A percentile compares a stretch with the other conserved stretches of the same genome.
Conservation (phyloP, 139 green algal genomes). For the Chlorella sp. region DNA sequence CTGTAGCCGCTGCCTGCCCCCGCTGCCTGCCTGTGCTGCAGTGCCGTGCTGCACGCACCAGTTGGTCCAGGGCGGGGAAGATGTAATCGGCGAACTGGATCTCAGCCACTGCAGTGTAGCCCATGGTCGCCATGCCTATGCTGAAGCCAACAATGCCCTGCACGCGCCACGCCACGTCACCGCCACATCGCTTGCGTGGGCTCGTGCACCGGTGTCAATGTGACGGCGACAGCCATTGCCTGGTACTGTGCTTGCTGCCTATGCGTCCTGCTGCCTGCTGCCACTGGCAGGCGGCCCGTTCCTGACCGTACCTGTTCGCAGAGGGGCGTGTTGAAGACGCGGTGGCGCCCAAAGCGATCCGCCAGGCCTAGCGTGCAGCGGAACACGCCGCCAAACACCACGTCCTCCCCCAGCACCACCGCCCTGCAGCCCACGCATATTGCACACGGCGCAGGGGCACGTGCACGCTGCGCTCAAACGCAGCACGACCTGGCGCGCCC, state of each 20-base stretch:
- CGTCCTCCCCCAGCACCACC: neutral
- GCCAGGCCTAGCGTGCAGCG: neutral
- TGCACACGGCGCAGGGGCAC: neutral
- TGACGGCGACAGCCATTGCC: neutral
- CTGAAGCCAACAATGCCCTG: constrained; percentile 89
- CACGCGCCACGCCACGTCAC: neutral
- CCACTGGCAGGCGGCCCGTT: neutral
- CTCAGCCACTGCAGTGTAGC: constrained; percentile 73
- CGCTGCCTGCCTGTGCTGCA: too few species aligned
- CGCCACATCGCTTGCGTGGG: neutral
- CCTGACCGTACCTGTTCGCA: constrained; percentile 63
- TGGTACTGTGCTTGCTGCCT: neutral
- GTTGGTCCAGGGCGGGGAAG: constrained; percentile 90
- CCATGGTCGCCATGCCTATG: constrained; percentile 74
- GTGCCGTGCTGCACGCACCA: too few species aligned
- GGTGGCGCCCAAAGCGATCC: neutral
- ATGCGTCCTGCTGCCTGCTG: neutral
- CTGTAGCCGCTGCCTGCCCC: too few species aligned
- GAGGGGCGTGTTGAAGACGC: constrained; percentile 89
- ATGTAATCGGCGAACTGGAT: constrained; percentile 96
- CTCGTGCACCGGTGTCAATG: neutral
- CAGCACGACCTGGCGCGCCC: too few species aligned
- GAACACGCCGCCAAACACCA: neutral
- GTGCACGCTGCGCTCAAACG: neutral
- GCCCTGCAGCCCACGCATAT: neutral